Base-by-base conservation (phyloP, 805 yeast species). In the Lachancea lanzarotensis region DNA sequence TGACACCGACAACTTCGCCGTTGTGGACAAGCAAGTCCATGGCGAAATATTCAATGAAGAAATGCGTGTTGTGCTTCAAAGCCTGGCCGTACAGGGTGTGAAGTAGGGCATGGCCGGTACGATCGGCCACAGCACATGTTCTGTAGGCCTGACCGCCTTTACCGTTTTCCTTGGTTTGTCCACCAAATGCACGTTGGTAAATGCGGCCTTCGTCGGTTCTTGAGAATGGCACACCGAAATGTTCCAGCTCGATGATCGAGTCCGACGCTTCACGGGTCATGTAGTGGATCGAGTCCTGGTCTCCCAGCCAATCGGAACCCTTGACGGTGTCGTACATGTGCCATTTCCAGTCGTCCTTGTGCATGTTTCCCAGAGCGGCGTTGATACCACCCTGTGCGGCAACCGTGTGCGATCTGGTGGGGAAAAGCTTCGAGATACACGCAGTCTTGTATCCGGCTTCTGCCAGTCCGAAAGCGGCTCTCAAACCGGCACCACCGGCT, bases 381-480 rank as follows among this genome's bases (percentile, higher is more conserved):
- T 91, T 91, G 71, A 91, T 93, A 74, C 98, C 98, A 72, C 98
- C 98, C 72, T 91, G 98, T 42, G 98, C 98, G 46, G 98, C 98
- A 42, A 91, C 98, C 17, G 98, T 91, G 67, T 91, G 98, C 16
- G 97, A 90, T 72, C 98, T 84, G 26, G 98, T 91, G 45, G 98
- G 98, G 77, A 91, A 91, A 60, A 91, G 79, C 72, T 91, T 91
- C 54, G 97, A 83, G 57, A 91, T 80, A 79, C 98, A 93, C 31
- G 98, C 98, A 38, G 96, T 91, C 69, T 93, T 91, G 75, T 76
- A 91, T 36, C 98, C 98, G 45, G 95, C 95, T 64, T 88, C 90
- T 47, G 97, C 96, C 47, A 91, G 76, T 53, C 98, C 98, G 58
- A 91, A 93, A 32, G 98, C 98, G 35, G 98, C 98, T 72, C 98